phyloP scores from a whole-genome alignment of 768 basidiomycete species.

The Amanita fuliginea region DNA sequence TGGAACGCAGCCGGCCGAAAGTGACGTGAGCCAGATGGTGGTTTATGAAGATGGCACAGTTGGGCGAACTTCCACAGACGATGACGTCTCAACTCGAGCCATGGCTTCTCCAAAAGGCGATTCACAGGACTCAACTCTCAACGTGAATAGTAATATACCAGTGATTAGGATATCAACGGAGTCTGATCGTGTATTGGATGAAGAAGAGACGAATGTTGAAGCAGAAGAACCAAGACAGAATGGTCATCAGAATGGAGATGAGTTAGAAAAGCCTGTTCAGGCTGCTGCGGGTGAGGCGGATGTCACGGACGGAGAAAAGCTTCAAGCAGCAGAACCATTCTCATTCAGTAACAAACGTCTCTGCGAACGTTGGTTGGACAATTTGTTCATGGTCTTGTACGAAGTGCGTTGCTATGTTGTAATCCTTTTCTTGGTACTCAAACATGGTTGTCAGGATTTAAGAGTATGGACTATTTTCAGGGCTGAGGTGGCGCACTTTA shows the following conservation, averaged over 20 bases:
- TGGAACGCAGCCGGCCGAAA: constrained; percentile 13
- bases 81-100: constrained; percentile 62
- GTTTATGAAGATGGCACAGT: constrained; percentile 59
- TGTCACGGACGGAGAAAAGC: constrained; percentile 20
- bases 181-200: constrained; percentile 28
- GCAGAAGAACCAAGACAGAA: constrained; percentile 23
- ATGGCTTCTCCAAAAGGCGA: constrained; percentile 33
- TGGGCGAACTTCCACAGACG: constrained; percentile 27
- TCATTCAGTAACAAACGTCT: constrained; percentile 95
- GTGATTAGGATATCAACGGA: constrained; percentile 75
- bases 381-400: constrained; percentile 96
- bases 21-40: constrained; percentile 26
- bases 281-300: constrained; percentile 40
- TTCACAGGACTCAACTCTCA: constrained; percentile 14
- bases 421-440: background rate
- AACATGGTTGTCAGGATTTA: constrained; percentile 50
- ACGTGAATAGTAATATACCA: constrained; percentile 27
- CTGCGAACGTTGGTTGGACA: constrained; percentile 97
- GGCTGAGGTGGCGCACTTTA: constrained; percentile 97
- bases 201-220: constrained; percentile 14
- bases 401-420: constrained; percentile 44
- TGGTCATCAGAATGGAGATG: constrained; percentile 17
- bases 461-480: constrained; percentile 99
- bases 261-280: constrained; percentile 37
- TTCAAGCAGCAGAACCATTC: constrained; percentile 47